phyloP scores from a whole-genome alignment of 192 early-diverging fungal genomes.

The Funneliformis geosporum region DNA sequence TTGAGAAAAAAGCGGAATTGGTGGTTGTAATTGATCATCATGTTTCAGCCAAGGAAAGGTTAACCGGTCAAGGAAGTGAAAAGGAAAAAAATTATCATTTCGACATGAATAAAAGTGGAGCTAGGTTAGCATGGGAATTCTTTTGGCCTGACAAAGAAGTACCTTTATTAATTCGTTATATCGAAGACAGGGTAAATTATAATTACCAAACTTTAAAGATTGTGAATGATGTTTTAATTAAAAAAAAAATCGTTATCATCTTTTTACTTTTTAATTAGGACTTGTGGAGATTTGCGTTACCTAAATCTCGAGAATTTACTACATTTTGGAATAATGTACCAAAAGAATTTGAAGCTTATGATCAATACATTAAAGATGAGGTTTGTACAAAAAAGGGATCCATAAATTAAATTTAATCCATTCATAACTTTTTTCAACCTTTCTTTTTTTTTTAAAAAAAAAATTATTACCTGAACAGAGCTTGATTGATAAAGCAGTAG shows the following conservation, averaged over 20 bases:
- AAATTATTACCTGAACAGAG: background rate
- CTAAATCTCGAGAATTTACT: constrained; percentile 5
- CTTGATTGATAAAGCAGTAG: background rate
- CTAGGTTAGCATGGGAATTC: constrained; percentile 25
- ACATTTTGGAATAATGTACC: background rate
- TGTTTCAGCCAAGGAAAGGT: background rate
- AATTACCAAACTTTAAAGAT: background rate
- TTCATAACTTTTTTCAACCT: background rate
- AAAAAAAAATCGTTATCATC: background rate
- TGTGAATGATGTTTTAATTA: background rate
- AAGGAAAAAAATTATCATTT: constrained; percentile 10
- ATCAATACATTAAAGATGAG: constrained; percentile 9
- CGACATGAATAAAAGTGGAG: constrained; percentile 23
- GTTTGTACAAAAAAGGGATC: background rate
- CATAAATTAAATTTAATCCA: background rate
- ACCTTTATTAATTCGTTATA: constrained; percentile 8
- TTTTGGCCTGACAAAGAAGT: constrained; percentile 18
- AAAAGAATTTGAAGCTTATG: background rate
- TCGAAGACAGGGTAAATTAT: background rate
- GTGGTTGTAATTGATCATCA: constrained; percentile 4
- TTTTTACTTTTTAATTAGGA: background rate
- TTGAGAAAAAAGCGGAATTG: constrained; percentile 8
- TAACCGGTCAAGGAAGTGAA: background rate
- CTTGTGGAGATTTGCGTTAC: constrained; percentile 5
- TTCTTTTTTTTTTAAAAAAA: background rate